A percentile compares a stretch with the other conserved stretches of the same genome.
Evolutionary conservation across 2,329 filamentous ascomycete species (phyloP).

Genomic region (Tolypocladium amazonense): DNA sequence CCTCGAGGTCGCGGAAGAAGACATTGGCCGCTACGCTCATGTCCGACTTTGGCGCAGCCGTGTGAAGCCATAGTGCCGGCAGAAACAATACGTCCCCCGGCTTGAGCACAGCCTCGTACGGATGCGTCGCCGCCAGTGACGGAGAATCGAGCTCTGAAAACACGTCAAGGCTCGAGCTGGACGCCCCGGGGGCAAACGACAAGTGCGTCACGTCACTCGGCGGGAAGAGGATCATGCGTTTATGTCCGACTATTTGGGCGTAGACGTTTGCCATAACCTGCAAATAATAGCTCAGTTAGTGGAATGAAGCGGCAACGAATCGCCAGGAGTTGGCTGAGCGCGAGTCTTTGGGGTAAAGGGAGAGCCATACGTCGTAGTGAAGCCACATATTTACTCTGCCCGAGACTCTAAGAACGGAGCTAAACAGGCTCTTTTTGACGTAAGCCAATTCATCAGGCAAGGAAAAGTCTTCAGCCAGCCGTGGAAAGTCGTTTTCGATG

Average conservation of each 20-base stretch:
- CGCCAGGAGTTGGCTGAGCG: neutral
- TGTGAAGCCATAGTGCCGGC: constrained; percentile 77
- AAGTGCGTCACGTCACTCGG: constrained; percentile 63
- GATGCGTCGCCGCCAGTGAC: constrained; percentile 40
- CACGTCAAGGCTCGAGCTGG: constrained; percentile 68
- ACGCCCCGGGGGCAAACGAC: constrained; percentile 63
- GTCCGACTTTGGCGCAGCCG: constrained; percentile 47
- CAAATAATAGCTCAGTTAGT: neutral
- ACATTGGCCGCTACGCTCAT: constrained; percentile 77
- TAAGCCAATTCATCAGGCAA: constrained; percentile 51
- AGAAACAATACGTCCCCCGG: constrained; percentile 73
- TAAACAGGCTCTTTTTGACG: constrained; percentile 56
- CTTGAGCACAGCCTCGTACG: constrained; percentile 53
- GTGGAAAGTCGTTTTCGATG: constrained; percentile 60
- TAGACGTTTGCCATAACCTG: constrained; percentile 81
- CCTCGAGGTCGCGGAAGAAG: constrained; percentile 66
- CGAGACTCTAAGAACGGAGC: constrained; percentile 69
- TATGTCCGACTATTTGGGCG: constrained; percentile 65
- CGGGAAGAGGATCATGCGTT: constrained; percentile 67
- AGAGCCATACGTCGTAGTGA: constrained; percentile 62
- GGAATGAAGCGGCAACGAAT: neutral
- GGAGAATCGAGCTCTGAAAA: constrained; percentile 39
- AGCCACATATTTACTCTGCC: constrained; percentile 81
- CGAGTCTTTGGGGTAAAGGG: neutral
- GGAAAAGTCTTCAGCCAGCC: constrained; percentile 56